Conservation (phyloP, 805 yeast species). For the Tanozyma kutaoensis region DNA sequence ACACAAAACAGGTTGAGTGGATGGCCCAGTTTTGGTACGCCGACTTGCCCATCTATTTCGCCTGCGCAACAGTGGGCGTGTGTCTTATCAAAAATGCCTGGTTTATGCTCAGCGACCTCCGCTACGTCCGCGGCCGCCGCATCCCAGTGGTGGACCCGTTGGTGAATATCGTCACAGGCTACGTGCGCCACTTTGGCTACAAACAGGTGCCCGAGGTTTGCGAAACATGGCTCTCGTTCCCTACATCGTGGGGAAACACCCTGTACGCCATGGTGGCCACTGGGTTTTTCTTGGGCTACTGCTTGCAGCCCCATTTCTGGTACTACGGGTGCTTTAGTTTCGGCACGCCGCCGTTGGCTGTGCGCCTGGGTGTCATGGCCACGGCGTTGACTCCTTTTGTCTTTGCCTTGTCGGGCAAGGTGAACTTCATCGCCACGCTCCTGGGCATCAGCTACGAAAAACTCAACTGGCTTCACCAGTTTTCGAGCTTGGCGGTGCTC, state of each 20-base stretch:
- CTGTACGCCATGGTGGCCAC: constrained; percentile 21
- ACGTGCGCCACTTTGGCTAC: constrained; percentile 22
- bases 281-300: constrained; percentile 20
- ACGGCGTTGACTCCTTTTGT: constrained; percentile 38
- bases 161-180: constrained; percentile 15
- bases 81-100: constrained; percentile 20
- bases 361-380: constrained; percentile 38
- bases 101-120: constrained; percentile 12
- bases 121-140: constrained; percentile 4
- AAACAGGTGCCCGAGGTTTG: constrained; percentile 7
- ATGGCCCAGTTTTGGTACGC: constrained; percentile 18
- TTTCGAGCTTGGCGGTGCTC: constrained; percentile 27
- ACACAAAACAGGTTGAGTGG: too few species aligned
- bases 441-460: constrained; percentile 47
- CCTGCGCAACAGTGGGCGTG: constrained; percentile 20
- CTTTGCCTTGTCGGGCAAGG: constrained; percentile 36
- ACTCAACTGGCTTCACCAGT: constrained; percentile 37
- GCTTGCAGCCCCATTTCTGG: constrained; percentile 35
- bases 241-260: constrained; percentile 23
- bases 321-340: constrained; percentile 39
- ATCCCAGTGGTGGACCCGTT: constrained; percentile 12
- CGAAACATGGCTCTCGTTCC: constrained; percentile 7
- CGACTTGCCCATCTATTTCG: constrained; percentile 24
- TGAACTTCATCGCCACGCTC: constrained; percentile 32
- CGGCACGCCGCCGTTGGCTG: constrained; percentile 48